These are phyloP conservation scores for Spergularia marina DNA, from an alignment of 148 eudicot species.

Conservation along the genomic window DNA sequence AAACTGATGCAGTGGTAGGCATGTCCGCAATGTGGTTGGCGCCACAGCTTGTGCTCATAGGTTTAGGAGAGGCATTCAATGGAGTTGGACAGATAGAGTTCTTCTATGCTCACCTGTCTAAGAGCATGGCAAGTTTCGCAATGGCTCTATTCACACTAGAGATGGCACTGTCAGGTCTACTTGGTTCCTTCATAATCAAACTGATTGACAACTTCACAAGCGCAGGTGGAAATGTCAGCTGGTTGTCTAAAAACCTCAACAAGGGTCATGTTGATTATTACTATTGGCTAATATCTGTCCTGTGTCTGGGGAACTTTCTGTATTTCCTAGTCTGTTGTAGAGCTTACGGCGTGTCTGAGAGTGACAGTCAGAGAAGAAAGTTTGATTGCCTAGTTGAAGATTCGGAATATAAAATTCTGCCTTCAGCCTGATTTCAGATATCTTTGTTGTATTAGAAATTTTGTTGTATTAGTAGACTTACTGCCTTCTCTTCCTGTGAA, in stretches of 20 bases:
- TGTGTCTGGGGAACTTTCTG: slow-evolving; percentile 12
- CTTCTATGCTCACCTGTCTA: slow-evolving; percentile 47
- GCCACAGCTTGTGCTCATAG: slow-evolving; percentile 36
- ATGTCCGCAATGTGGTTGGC: slow-evolving; percentile 53
- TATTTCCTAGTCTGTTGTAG: slow-evolving; percentile 20
- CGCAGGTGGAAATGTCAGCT: slow-evolving; percentile 21
- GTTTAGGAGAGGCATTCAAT: slow-evolving; percentile 41
- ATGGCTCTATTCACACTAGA: slow-evolving; percentile 43
- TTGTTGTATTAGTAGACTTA: neutral
- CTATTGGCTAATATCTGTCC: slow-evolving; percentile 23
- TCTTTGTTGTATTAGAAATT: neutral
- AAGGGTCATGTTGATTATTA: slow-evolving; percentile 30
- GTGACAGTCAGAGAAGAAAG: neutral
- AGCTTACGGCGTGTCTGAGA: slow-evolving; percentile 7
- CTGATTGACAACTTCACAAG: slow-evolving; percentile 12
- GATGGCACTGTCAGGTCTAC: slow-evolving; percentile 33
- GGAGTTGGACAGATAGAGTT: slow-evolving; percentile 45
- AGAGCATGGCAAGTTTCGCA: slow-evolving; percentile 57
- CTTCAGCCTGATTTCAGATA: slow-evolving; percentile 14
- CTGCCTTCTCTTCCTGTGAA: no score
- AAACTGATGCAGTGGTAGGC: slow-evolving; percentile 25
- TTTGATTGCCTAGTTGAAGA: neutral
- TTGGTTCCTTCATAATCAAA: slow-evolving; percentile 19
- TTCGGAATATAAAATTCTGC: neutral
- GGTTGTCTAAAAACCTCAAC: slow-evolving; percentile 26